Base-by-base conservation (phyloP, 352 stramenopile genomes). In the Phytopythium litorale region DNA sequence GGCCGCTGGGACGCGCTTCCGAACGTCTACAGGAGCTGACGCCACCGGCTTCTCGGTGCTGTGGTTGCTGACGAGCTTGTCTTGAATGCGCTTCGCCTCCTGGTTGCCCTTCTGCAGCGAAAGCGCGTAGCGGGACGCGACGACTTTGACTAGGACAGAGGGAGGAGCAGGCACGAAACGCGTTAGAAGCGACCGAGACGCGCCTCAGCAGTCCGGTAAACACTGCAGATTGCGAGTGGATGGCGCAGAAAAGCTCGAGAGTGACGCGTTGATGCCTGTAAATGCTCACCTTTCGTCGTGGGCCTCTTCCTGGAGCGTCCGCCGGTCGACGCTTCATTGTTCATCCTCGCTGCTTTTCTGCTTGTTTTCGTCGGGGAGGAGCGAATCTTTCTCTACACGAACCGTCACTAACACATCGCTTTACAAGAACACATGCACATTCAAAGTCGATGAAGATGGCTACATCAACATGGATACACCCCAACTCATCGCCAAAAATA, bases 101-200 rank as follows among this genome's bases (percentile, higher is more conserved):
- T 71, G 51, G 45, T 81, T 88, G 56, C 64, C 73, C 49, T 62
- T 65, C 54, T 86, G 70, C 43, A 91, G 55, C 19, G 75, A 65
- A 64, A 87, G 73, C 35, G 73, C 76, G 52, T 89, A 91, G 3
- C 74, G 70, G 21, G 81, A 91, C 12, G 76, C 68, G 11, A 89
- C 72, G 21, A 91, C 78, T 59, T 83, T 79, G 32, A 86, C 78
- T 87, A 52, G 12, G 33, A 23, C 1, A 7, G 15, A 23, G 3
- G 46, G 23, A 3, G 40, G 25, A 0, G 15, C 9, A 33, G 11
- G 5, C 5, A 1, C 45, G 13, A 21, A 53, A n/a, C 5, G 28
- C 25, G 48, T 37, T 21, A 54, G 48, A 23, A 23, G 28, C 13
- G 48, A 21, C 13, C 48, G 48, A 37, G 38, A 12, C 6, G 8